Percentiles rank a stretch among this genome's conserved stretches.
These are phyloP conservation scores for Anacardium occidentale DNA, from an alignment of 345 rosid genomes.

Conservation along the genomic window DNA sequence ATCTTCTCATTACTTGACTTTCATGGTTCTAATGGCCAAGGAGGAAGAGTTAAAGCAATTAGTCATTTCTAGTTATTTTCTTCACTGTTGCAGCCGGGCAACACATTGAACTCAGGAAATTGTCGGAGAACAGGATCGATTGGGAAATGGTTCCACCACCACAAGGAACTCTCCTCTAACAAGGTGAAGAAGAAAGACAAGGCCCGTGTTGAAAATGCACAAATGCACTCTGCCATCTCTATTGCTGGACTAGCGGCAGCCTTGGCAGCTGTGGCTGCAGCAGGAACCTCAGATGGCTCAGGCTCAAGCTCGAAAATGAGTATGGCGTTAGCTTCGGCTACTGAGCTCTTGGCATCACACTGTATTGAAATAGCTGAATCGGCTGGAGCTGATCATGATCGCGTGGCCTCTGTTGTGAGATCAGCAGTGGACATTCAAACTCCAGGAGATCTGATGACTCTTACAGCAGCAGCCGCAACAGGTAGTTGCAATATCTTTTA, in stretches of 20 bases:
- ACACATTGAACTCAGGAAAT: constrained; percentile 45
- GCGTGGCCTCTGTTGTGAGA: constrained; percentile 59
- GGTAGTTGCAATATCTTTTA: constrained; percentile 38
- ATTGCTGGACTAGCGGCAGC: constrained; percentile 95
- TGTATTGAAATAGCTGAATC: constrained; percentile 83
- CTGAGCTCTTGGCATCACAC: constrained; percentile 85
- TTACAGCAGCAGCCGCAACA: constrained; percentile 97
- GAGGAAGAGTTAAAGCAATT: not conserved
- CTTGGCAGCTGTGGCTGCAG: constrained; percentile 74
- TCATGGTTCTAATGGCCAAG: not conserved
- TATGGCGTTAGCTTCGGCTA: constrained; percentile 76
- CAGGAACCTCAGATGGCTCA: constrained; percentile 40
- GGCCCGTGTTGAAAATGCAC: constrained; percentile 73
- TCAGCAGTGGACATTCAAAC: constrained; percentile 80
- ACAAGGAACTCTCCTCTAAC: constrained; percentile 46
- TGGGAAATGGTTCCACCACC: constrained; percentile 84
- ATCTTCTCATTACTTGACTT: too few relatives aligned
- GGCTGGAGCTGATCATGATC: constrained; percentile 75
- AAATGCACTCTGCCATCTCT: constrained; percentile 71
- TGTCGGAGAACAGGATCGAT: constrained; percentile 58
- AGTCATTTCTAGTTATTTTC: not conserved
- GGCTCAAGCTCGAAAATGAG: constrained; percentile 61
- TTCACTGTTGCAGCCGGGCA: constrained; percentile 42
- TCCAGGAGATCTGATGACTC: constrained; percentile 85
- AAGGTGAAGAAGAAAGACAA: constrained; percentile 71